These are phyloP conservation scores for Artemisia tridentata DNA, from an alignment of 129 eudicot species.

Conservation along the genomic window DNA sequence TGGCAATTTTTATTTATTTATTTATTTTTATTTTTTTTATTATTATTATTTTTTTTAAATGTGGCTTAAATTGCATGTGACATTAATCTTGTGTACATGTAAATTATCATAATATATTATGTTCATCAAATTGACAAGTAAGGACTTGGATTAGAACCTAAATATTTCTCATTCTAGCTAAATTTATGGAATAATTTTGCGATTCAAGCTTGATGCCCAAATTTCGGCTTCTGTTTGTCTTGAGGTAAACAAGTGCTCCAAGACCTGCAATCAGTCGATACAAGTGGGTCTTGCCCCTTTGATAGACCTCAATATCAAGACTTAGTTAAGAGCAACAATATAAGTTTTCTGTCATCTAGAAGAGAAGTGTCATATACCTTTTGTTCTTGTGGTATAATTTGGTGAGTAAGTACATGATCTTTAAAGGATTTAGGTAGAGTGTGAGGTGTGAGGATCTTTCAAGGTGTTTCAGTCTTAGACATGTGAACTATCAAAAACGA, in stretches of 20 bases:
- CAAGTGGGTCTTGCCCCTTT: neutral
- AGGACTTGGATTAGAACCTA: no score
- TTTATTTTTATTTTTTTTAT: no score
- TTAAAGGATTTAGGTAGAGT: neutral
- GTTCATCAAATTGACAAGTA: no score
- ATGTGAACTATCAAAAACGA: no score
- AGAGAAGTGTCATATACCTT: neutral
- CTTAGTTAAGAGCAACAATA: neutral
- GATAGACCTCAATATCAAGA: neutral
- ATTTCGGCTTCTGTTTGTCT: neutral
- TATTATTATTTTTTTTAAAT: no score
- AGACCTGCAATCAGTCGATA: neutral
- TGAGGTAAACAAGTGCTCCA: conserved; percentile 1
- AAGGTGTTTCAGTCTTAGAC: neutral
- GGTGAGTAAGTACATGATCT: neutral
- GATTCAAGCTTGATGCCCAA: neutral
- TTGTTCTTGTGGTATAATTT: neutral
- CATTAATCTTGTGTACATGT: no score
- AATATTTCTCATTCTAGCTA: no score
- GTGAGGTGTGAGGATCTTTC: neutral
- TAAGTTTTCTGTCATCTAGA: neutral
- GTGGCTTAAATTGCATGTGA: no score
- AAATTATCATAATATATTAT: no score
- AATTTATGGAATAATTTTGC: no score
- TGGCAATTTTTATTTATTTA: no score